Evolutionary conservation across 2,329 filamentous ascomycete species (phyloP).

Genomic region (Epichloe uncinata): DNA sequence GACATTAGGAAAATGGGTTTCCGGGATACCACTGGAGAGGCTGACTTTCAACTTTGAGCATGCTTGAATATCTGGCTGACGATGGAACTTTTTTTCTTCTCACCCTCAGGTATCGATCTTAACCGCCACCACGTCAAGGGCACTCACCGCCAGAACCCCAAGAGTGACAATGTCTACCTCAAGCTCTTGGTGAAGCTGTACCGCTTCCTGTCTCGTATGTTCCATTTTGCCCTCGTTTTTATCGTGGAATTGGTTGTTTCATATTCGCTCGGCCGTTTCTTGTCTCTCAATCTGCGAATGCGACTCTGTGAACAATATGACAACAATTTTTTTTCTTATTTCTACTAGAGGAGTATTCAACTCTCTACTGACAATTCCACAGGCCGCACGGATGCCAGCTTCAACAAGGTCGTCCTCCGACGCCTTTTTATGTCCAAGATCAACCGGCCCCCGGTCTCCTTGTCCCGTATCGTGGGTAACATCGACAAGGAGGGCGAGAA

Average conservation of each 20-base stretch:
- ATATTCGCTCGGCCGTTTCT: background rate
- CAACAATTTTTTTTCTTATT: background rate
- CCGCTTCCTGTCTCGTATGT: conserved; percentile 81
- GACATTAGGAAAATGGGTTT: background rate
- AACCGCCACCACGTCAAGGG: conserved; percentile 54
- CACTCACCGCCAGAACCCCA: conserved; percentile 84
- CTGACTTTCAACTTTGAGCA: conserved; percentile 36
- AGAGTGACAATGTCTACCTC: conserved; percentile 97
- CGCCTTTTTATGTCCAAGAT: conserved; percentile 98
- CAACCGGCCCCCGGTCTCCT: conserved; percentile 89
- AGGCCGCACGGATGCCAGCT: conserved; percentile 92
- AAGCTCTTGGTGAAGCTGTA: conserved; percentile 97
- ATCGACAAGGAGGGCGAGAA: conserved; percentile 51
- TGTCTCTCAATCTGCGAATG: background rate
- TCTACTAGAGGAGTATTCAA: background rate
- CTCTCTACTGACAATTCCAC: conserved; percentile 7
- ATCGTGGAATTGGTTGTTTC: background rate
- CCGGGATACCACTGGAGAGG: conserved; percentile 2
- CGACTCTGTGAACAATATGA: background rate
- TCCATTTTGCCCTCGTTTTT: conserved; percentile 25
- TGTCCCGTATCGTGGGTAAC: conserved; percentile 76
- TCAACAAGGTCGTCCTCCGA: conserved; percentile 98
- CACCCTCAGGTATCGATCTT: conserved; percentile 53
- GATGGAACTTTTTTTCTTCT: conserved; percentile 24
- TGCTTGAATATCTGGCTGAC: conserved; percentile 52